Base-by-base conservation (phyloP, 2,329 filamentous ascomycete species). In the Fusarium compactum region DNA sequence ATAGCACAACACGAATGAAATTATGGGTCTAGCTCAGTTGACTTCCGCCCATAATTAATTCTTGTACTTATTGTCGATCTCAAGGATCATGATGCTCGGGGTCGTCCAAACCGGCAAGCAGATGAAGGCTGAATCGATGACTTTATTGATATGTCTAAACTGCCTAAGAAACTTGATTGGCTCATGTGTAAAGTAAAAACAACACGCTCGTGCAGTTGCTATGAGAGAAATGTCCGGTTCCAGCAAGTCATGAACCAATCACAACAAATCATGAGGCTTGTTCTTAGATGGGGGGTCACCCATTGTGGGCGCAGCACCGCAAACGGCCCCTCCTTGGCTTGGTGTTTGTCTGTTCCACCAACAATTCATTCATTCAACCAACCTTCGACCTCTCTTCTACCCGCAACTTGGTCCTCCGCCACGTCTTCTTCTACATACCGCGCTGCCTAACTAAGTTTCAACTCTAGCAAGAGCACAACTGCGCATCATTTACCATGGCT, bases 401-500 rank as follows among this genome's bases (percentile, higher is more conserved):
- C 48, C 61, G 58, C 67, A 58, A 43, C 64, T 44, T 57, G 51
- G 52, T 50, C 58, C n/a, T 64, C 55, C 54, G 47, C 67, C 20
- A 58, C 67, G 20, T 38, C 55, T 47, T 38, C 45, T 38, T 44
- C 16, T 46, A 14, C 29, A 24, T 56, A 44, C 46, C 38, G 22
- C 51, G 16, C 25, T 43, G 18, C 54, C 57, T 55, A 20, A 12
- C 18, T 34, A 40, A 51, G 15, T 38, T 46, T 48, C 53, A 34
- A 46, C 40, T 22, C n/a, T 10, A 24, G 38, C 34, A 43, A 52
- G 51, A 65, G 57, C 24, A 43, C 25, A 50, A 38, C 41, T 44
- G 14, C 29, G 64, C 44, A 59, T 58, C 38, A 61, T 62, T 41
- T 45, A 67, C 53, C 59, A 83, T 82, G 81, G 74, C 79, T 67